phyloP scores from a whole-genome alignment of 2,329 filamentous ascomycete species.

The Tetracladium maxilliforme region DNA sequence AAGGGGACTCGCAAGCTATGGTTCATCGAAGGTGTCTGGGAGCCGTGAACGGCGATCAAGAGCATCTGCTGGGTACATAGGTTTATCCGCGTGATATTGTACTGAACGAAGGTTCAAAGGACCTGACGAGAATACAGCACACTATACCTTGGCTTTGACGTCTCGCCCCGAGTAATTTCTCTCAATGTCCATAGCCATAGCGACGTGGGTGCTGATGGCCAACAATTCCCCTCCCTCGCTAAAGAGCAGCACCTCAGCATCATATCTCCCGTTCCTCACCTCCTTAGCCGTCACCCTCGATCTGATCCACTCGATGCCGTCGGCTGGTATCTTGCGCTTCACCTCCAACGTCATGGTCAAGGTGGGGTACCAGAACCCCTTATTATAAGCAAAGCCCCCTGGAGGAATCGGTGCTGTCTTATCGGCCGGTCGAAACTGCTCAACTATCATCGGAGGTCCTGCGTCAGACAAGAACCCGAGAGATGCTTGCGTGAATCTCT shows the following conservation, averaged over 20 bases:
- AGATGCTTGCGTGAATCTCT: conserved; percentile 46
- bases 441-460: conserved; percentile 52
- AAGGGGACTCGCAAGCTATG: too few species aligned
- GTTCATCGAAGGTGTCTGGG: too few species aligned
- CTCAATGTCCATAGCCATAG: conserved; percentile 44
- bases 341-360: conserved; percentile 62
- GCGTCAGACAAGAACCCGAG: conserved; percentile 55
- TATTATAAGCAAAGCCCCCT: conserved; percentile 16
- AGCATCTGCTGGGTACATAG: too few species aligned
- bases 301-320: conserved; percentile 61
- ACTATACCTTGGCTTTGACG: too few species aligned
- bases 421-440: conserved; percentile 25
- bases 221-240: conserved; percentile 51
- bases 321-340: conserved; percentile 53
- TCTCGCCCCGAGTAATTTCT: too few species aligned
- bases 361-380: conserved; percentile 63
- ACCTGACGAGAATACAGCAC: too few species aligned
- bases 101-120: too few species aligned
- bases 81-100: too few species aligned
- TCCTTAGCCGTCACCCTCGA: conserved; percentile 48
- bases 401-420: conserved; percentile 9
- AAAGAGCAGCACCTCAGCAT: conserved; percentile 55
- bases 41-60: too few species aligned
- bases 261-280: conserved; percentile 57
- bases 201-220: conserved; percentile 53